Evolutionary conservation across 345 rosid genomes (phyloP).

Genomic region (Hypericum perforatum): DNA sequence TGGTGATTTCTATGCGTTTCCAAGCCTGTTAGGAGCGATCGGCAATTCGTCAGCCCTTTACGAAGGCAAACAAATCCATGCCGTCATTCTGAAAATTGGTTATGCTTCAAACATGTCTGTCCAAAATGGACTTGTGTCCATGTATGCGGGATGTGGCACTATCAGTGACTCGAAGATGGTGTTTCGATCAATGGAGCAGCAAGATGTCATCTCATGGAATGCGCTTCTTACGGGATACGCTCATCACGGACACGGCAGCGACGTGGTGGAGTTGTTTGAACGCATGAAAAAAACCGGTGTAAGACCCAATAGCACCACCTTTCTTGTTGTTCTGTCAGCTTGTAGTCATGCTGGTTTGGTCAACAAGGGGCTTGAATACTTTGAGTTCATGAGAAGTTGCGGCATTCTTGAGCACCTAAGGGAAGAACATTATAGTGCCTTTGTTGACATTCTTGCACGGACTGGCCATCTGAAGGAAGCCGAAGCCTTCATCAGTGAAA

Average conservation of each 20-base stretch:
- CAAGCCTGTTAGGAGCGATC: constrained; percentile 24
- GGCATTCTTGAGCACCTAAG: constrained; percentile 13
- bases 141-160: constrained; percentile 34
- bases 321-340: constrained; percentile 29
- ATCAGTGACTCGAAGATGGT: constrained; percentile 17
- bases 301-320: constrained; percentile 25
- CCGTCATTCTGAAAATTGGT: constrained; percentile 22
- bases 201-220: constrained; percentile 33
- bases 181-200: constrained; percentile 21
- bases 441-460: constrained; percentile 31
- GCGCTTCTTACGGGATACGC: constrained; percentile 25
- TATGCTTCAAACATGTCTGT: constrained; percentile 13
- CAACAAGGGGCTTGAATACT: constrained; percentile 29
- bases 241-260: constrained; percentile 24
- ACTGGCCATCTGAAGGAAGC: constrained; percentile 34
- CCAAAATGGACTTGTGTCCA: constrained; percentile 28
- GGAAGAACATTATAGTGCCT: constrained; percentile 26
- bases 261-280: constrained; percentile 26
- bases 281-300: constrained; percentile 23
- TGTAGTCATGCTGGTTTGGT: constrained; percentile 33
- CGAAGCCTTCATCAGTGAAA: constrained; percentile 17
- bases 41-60: constrained; percentile 18
- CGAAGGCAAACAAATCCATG: constrained; percentile 29
- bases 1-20: constrained; percentile 20
- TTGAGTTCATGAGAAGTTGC: constrained; percentile 17